phyloP scores from a whole-genome alignment of 345 rosid species.

The Euphorbia lathyris region DNA sequence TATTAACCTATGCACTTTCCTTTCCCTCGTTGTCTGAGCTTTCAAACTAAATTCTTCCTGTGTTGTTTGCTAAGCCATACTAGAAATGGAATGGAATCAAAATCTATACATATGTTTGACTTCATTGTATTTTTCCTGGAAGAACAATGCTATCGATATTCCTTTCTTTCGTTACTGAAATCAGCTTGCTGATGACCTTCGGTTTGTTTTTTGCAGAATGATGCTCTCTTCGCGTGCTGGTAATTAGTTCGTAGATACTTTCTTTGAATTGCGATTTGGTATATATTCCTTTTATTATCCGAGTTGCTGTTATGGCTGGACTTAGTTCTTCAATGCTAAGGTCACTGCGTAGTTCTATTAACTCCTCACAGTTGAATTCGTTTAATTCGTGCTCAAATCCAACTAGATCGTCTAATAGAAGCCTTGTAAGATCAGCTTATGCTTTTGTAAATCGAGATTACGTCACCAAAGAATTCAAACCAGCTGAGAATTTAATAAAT shows the following conservation, averaged over 20 bases:
- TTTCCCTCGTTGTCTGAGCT: background rate
- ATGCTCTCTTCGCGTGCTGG: constrained; percentile 5
- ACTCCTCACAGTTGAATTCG: constrained; percentile 14
- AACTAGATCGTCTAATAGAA: constrained; percentile 20
- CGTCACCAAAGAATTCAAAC: constrained; percentile 11
- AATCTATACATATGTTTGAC: no score
- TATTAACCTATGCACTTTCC: background rate
- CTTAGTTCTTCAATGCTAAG: constrained; percentile 39
- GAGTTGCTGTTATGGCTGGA: constrained; percentile 42
- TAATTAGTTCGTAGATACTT: background rate
- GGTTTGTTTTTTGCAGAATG: constrained; percentile 10
- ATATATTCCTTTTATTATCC: background rate
- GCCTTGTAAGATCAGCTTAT: constrained; percentile 18
- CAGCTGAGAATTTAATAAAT: constrained; percentile 19
- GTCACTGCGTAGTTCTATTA: constrained; percentile 30
- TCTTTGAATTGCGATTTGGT: constrained; percentile 1
- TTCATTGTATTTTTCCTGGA: no score
- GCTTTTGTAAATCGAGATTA: constrained; percentile 16
- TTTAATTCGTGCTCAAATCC: constrained; percentile 14
- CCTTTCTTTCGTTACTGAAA: background rate
- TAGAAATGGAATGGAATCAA: no score
- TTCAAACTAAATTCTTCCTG: no score
- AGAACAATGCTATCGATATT: background rate
- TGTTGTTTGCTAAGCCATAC: background rate
- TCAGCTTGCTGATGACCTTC: background rate